Evolutionary conservation across 192 early-diverging fungal genomes (phyloP).

Genomic region (Funneliformis mosseae): DNA sequence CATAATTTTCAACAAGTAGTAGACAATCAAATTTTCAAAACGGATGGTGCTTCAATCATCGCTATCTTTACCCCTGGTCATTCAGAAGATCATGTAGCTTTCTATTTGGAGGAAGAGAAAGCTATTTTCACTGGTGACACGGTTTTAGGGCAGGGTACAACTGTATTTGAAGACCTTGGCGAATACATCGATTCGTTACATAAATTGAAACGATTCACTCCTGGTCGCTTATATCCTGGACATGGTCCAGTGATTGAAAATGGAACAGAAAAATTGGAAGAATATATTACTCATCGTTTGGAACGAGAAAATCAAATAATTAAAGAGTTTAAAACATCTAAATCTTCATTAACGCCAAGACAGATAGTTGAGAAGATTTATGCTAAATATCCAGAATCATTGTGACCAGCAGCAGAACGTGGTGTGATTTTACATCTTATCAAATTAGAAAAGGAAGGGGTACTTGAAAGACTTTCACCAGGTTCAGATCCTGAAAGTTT

Average conservation of each 20-base stretch:
- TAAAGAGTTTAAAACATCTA: slow-evolving; percentile 39
- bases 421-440: slow-evolving; percentile 56
- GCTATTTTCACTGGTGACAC: slow-evolving; percentile 80
- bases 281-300: slow-evolving; percentile 78
- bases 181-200: slow-evolving; percentile 71
- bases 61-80: slow-evolving; percentile 84
- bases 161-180: slow-evolving; percentile 73
- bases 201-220: slow-evolving; percentile 43
- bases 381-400: slow-evolving; percentile 50
- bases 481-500: background rate
- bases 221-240: slow-evolving; percentile 54
- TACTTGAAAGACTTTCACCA: slow-evolving; percentile 31
- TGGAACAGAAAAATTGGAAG: slow-evolving; percentile 62
- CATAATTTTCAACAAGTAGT: slow-evolving; percentile 38
- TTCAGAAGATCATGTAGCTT: slow-evolving; percentile 74
- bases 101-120: slow-evolving; percentile 67
- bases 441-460: slow-evolving; percentile 57
- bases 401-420: slow-evolving; percentile 55
- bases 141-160: slow-evolving; percentile 82
- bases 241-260: slow-evolving; percentile 80
- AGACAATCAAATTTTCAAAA: slow-evolving; percentile 65
- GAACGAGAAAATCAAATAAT: slow-evolving; percentile 78
- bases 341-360: slow-evolving; percentile 39
- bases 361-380: slow-evolving; percentile 62
- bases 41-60: slow-evolving; percentile 62